Evolutionary conservation across 2,329 filamentous ascomycete species (phyloP), one percentile per base, ranked within the genome.

Genomic region (Calycina marina): DNA sequence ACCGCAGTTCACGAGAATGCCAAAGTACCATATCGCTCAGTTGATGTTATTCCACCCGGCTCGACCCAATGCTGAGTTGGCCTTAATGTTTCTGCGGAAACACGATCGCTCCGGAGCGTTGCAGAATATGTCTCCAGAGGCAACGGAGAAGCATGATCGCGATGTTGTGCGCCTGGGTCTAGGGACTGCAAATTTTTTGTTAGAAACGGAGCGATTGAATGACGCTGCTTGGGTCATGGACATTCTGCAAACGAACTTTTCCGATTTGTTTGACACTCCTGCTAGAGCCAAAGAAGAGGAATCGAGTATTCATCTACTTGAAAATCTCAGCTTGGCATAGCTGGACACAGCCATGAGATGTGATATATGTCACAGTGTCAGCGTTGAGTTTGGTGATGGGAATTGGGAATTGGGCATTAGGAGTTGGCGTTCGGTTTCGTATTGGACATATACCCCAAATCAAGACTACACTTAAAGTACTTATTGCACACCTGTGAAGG

Each of bases 141-240:
- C 24, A 20, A 16, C 20, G 4, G 12, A 5, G n/a, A 17, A 9
- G 11, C 13, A 33, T 12, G 16, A 27, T 15, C 13, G 24, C 9
- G 20, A 34, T 11, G 44, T 49, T 11, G 16, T 35, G 2, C n/a
- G n/a, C n/a, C 31, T 50, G 9, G 40, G 40, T 12, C 34, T 52
- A 12, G 39, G 45, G 18, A 38, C 47, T 6, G 44, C 48, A 14
- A 44, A 40, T 4, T 39, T 45, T 13, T 27, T 50, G 3, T 40
- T 51, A 2, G 37, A 41, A 16, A 25, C 39, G 3, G 38, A 47
- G 6, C 35, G 40, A 11, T 39, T 39, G 13, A 17, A 32, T 9
- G 46, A 51, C 16, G 47, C 46, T 4, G 32, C 41, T 8, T 41
- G 40, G 41, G 35, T 51, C 8, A 43, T 52, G 39, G 31, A 48